Evolutionary conservation across 768 basidiomycete genomes (phyloP), one percentile per base, ranked within the genome.

Genomic region (Solioccasus polychromus): DNA sequence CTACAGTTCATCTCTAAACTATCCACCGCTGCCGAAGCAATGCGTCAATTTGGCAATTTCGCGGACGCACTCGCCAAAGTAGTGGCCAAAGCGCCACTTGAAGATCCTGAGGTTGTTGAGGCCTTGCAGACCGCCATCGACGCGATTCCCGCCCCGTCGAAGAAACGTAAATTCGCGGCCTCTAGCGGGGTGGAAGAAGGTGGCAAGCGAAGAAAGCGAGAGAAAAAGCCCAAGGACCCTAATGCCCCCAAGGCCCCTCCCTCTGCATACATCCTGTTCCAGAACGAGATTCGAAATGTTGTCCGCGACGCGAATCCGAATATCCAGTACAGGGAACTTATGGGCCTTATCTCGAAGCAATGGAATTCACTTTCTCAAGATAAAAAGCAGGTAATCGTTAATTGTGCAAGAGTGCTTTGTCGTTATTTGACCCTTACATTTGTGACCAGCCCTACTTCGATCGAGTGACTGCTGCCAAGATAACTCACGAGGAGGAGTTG

Each of bases 161-260:
- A 71, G 50, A 88, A 87, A 63, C 79, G 80, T 59, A 85, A 80
- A 58, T 46, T 63, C 29, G 38, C 57, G 0, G 44, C 23, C 32
- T 26, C 48, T 15, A 68, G 70, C 20, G 58, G 55, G n/a, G 64
- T 52, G 9, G 70, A 63, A 4, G 75, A 73, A 37, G 65, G 59
- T 22, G 74, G 69, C 10, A 66, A 59, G 50, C 54, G 60, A 48
- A 60, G 52, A 32, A 69, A 50, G 44, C 60, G 67, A 36, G 67
- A 65, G 45, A 92, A 84, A 68, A 85, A 85, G 56, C 74, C 59
- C 31, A 83, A 85, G 66, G 94, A 98, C 59, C 92, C 93, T 17
- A 87, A 93, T 66, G 92, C 92, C 47, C 95, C 95, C 25, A 96
- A 94, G 64, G 84, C 92, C 8, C 94, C 95, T 22, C 78, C 92